A percentile compares a stretch with the other conserved stretches of the same genome.
These are phyloP conservation scores for Epichloe aotearoae DNA, from an alignment of 2,329 filamentous ascomycete species.

Conservation along the genomic window DNA sequence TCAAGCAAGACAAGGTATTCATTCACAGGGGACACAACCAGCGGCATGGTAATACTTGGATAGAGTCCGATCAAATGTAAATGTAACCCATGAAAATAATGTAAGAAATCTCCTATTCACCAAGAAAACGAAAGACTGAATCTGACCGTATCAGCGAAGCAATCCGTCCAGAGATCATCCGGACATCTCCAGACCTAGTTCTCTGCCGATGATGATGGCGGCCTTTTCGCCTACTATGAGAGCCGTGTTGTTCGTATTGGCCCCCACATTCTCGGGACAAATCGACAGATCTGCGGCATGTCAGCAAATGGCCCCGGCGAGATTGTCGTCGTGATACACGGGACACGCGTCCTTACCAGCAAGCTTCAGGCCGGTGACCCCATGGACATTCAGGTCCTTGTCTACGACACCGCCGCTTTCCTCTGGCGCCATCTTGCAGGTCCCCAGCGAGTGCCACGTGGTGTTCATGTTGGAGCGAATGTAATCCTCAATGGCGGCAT, in stretches of 20 bases:
- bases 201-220: constrained; percentile 19
- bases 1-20: too few relatives aligned
- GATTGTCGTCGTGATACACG: too few relatives aligned
- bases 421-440: constrained; percentile 34
- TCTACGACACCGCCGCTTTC: constrained; percentile 33
- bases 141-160: too few relatives aligned
- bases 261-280: constrained; percentile 25
- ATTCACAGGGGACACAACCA: too few relatives aligned
- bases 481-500: constrained; percentile 31
- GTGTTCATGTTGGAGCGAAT: constrained; percentile 24
- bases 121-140: too few relatives aligned
- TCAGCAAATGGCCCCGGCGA: not conserved
- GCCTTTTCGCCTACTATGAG: constrained; percentile 30
- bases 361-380: constrained; percentile 28
- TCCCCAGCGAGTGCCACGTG: constrained; percentile 36
- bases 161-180: not conserved
- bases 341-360: constrained; percentile 25
- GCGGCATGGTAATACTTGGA: too few relatives aligned
- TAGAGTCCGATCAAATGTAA: too few relatives aligned
- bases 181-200: constrained; percentile 7
- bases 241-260: constrained; percentile 31
- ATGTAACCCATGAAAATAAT: too few relatives aligned
- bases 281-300: constrained; percentile 19
- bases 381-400: constrained; percentile 28
- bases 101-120: too few relatives aligned